These are phyloP conservation scores for Peronospora destructor DNA, from an alignment of 352 stramenopile genomes.

Conservation along the genomic window DNA sequence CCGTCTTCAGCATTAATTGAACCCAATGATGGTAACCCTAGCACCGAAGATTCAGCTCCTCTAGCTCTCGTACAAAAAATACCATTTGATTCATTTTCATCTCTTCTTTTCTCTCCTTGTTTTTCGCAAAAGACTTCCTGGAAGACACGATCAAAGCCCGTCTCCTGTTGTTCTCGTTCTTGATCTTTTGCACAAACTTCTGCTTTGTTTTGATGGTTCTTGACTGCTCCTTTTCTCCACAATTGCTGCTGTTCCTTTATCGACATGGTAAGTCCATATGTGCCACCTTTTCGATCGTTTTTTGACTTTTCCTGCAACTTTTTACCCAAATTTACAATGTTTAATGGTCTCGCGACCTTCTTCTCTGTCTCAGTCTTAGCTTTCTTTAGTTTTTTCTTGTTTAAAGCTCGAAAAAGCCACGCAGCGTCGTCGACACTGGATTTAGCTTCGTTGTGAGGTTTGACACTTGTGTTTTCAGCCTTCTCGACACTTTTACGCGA, in stretches of 20 bases:
- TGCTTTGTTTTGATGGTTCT: conserved; percentile 16
- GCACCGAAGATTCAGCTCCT: background rate
- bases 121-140: conserved; percentile 38
- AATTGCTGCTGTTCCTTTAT: conserved; percentile 25
- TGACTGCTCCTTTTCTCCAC: conserved; percentile 21
- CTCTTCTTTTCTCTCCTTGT: conserved; percentile 13
- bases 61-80: background rate
- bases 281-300: conserved; percentile 12
- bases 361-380: conserved; percentile 1
- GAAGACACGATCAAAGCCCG: conserved; percentile 46
- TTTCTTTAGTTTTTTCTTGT: conserved; percentile 37
- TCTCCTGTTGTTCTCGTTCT: conserved; percentile 31
- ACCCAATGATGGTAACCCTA: background rate
- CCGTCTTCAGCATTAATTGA: conserved; percentile 1
- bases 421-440: conserved; percentile 17
- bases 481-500: conserved; percentile 17
- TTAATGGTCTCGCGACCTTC: background rate
- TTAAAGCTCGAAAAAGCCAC: conserved; percentile 35
- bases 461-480: conserved; percentile 2
- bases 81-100: conserved; percentile 18
- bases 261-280: conserved; percentile 13
- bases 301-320: conserved; percentile 9
- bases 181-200: conserved; percentile 21
- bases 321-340: conserved; percentile 6
- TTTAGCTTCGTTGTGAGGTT: conserved; percentile 4